Base-by-base conservation (phyloP, 495 filamentous ascomycete species). In the Hyaloscypha bicolor region DNA sequence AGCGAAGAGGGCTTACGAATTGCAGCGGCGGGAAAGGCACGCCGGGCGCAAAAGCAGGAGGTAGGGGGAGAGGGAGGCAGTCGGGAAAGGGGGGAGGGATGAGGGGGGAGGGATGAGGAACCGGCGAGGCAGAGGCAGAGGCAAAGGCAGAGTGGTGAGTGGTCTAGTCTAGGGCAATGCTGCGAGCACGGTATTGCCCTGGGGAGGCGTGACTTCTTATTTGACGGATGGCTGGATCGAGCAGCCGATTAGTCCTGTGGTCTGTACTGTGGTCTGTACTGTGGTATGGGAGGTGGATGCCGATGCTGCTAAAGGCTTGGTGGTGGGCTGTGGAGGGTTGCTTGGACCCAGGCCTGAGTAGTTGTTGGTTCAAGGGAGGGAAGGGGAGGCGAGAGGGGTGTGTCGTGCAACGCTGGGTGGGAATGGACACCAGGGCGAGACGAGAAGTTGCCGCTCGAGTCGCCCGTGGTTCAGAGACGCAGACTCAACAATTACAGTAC, bases 1-100 rank as follows among this genome's bases (percentile, higher is more conserved):
- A 60, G 55, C 55, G 55, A 65, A 29, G 31, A 60, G 6, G 56
- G 65, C 57, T 67, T 62, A 62, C 58, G 65, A 67, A 62, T 67
- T 62, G 65, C 58, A 67, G 58, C 25, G 62, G 65, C 59, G 42
- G 42, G 42, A 48, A 48, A 48, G 42, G 42, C 42, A 48, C 42
- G 16, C 11, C 42, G 42, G 42, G 16, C 9, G 42, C 16, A 48
- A 19, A 48, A 67, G 51, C 37, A 55, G 63, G 55, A 57, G 62
- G 33, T 21, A 55, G 52, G 62, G 33, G 12, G 51, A 55, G 30
- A n/a, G 29, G 29, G 19, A 56, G 22, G 21, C 11, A 19, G 3
- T 56, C 21, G 22, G 53, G 53, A 12, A 56, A 11, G 53, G 53
- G 21, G 21, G 53, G 21, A 30, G 21, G 53, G 53, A 30, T 5